Evolutionary conservation across 441 rosid species (phyloP), one percentile per base, ranked within the genome.

Genomic region (Syzygium malaccense): DNA sequence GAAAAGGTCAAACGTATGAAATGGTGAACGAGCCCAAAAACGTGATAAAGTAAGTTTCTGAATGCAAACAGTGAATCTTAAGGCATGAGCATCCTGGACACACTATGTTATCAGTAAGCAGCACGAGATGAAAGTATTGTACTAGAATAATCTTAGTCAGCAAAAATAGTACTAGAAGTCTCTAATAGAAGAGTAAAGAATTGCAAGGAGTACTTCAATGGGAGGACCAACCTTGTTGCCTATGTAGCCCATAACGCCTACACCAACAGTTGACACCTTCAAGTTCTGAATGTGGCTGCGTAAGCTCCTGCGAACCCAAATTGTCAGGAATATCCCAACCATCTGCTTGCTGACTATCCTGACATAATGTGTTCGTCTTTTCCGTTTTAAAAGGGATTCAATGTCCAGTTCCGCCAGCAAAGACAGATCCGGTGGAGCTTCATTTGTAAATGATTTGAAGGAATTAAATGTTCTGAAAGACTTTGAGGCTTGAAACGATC

Each of bases 191-290:
- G 49, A 55, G 4, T 8, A 85, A 85, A 54, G 48, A 85, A 85
- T 20, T 49, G 12, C 58, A 20, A 80, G 54, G 0, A 54, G 87
- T 58, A 55, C 58, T 85, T 85, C 30, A 58, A 85, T 55, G 57
- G 60, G 66, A 55, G 62, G 87, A 87, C 92, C 87, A 53, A 96
- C 99, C 98, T 98, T 98, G 92, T 97, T 98, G 90, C 99, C 99
- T 56, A 98, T 96, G 91, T 95, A 98, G 90, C 99, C 99, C 99
- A 98, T 98, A 45, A 92, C 94, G 53, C 99, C 99, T 90, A 98
- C 99, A 55, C 99, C 99, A 90, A 98, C 99, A 3, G 99, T 95
- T n/a, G 99, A 95, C 71, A 97, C 98, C 89, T 94, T 93, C 30
- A 98, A 88, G 85, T 98, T 97, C 84, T 94, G 99, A 92, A 97